Evolutionary conservation across 495 filamentous ascomycete species (phyloP), one percentile per base, ranked within the genome.

Genomic region (Cryomyces antarcticus): DNA sequence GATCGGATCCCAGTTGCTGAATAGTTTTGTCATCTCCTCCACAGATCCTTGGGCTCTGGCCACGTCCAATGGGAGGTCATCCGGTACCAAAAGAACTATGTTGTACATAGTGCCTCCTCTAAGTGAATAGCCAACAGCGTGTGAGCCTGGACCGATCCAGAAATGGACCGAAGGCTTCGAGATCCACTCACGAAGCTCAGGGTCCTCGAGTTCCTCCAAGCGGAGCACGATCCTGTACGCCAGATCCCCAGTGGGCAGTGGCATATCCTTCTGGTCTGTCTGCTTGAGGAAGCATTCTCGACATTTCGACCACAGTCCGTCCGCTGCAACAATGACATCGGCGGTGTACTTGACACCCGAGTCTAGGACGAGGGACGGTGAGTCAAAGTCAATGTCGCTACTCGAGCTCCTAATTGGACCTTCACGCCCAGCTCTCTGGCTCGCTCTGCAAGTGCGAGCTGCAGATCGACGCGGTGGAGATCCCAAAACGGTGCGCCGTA

Each of bases 1-100:
- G 35, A 58, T 44, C 24, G 57, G 57, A 56, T 56, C 59, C 77
- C 78, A 81, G 28, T 55, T 66, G 40, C 59, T 59, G 44, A 75
- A 80, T 10, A 78, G 52, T 5, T 62, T 61, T 46, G 65, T 56
- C 78, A 84, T 81, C 57, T 82, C 77, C 30, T 74, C 70, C 30
- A 78, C 61, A 30, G 69, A 69, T 2, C 75, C 78, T 38, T 65
- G 57, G 34, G 68, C 54, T 5, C 63, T 72, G 13, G 66, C 68
- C 5, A 75, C 60, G 11, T 67, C 66, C 4, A 61, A 58, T 0
- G 75, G 77, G 41, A 83, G 59, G 49, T 77, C 71, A 51, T 85
- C 80, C 1, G 80, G 80, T 13, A 75, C 72, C 9, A 82, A 50
- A 2, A 83, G 55, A 0, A 82, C 78, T 44, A 83, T 69, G 47